phyloP scores from a whole-genome alignment of 1,139 yeast genomes.

The Meyerozyma sp. region DNA sequence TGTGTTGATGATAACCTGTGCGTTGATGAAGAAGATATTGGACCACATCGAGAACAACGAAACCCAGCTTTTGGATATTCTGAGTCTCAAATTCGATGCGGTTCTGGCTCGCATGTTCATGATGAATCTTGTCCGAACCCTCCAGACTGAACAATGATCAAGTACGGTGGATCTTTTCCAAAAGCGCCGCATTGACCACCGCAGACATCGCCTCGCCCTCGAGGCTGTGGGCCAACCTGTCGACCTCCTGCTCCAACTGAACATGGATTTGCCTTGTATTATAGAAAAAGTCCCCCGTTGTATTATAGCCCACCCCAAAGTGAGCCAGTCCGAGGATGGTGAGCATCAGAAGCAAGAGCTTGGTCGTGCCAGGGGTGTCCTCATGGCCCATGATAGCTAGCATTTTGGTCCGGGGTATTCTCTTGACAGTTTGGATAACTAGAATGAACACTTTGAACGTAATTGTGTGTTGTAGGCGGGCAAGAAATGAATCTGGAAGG shows the following conservation, averaged over 20 bases:
- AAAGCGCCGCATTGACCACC: conserved; percentile 6
- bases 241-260: conserved; percentile 5
- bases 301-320: conserved; percentile 5
- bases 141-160: not conserved
- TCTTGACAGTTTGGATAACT: conserved; percentile 6
- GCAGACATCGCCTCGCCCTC: conserved; percentile 10
- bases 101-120: conserved; percentile 7
- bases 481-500: conserved; percentile 6
- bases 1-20: conserved; percentile 36
- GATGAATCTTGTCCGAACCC: conserved; percentile 5
- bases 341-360: conserved; percentile 5
- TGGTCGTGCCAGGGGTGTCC: conserved; percentile 1
- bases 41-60: conserved; percentile 5
- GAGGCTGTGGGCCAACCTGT: conserved; percentile 6
- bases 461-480: conserved; percentile 4
- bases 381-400: conserved; percentile 8
- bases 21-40: conserved; percentile 17
- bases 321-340: conserved; percentile 7
- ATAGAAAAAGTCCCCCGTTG: conserved; percentile 6
- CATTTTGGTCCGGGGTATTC: conserved; percentile 7
- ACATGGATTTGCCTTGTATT: conserved; percentile 3
- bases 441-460: conserved; percentile 10
- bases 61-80: conserved; percentile 4
- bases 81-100: conserved; percentile 8
- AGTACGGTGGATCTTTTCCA: conserved; percentile 4